Percentiles rank a stretch among this genome's conserved stretches.
Evolutionary conservation across 208 protist species (phyloP).

Genomic region (Acanthamoeba healyi): DNA sequence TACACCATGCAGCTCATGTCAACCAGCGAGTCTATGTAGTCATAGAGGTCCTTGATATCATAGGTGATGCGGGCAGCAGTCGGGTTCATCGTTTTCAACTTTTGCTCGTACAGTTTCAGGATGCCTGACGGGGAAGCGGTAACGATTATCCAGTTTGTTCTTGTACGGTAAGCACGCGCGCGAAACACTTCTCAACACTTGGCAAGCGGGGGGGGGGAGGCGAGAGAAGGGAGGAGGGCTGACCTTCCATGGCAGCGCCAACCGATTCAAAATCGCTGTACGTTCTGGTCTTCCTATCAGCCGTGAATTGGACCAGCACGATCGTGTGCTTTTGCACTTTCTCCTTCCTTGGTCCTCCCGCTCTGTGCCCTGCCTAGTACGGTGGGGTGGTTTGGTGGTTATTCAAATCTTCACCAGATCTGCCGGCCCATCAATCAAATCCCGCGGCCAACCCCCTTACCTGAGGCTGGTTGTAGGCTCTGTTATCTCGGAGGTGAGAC

Average conservation of each 20-base stretch:
- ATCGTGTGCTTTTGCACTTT: constrained; percentile 78
- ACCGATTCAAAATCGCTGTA: constrained; percentile 83
- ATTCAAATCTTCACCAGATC: too few relatives aligned
- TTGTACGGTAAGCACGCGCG: not conserved
- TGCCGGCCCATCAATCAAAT: too few relatives aligned
- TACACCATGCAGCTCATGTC: constrained; percentile 83
- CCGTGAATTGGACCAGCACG: constrained; percentile 75
- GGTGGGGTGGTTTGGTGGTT: too few relatives aligned
- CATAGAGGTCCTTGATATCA: constrained; percentile 79
- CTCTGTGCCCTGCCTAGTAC: too few relatives aligned
- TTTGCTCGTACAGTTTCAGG: constrained; percentile 78
- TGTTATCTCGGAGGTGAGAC: not conserved
- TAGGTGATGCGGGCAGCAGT: constrained; percentile 79
- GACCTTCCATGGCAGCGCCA: constrained; percentile 78
- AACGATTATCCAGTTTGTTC: not conserved
- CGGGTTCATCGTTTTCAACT: constrained; percentile 76
- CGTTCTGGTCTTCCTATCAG: constrained; percentile 67
- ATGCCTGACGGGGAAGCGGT: constrained; percentile 71
- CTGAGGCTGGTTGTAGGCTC: not conserved
- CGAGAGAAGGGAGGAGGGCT: too few relatives aligned
- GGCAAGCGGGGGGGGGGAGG: too few relatives aligned
- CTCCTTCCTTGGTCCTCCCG: not conserved
- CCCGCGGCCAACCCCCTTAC: too few relatives aligned
- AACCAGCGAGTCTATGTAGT: constrained; percentile 76
- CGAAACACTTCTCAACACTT: too few relatives aligned